Conservation (phyloP, 2,329 filamentous ascomycete species). For the Colletotrichum cereale region DNA sequence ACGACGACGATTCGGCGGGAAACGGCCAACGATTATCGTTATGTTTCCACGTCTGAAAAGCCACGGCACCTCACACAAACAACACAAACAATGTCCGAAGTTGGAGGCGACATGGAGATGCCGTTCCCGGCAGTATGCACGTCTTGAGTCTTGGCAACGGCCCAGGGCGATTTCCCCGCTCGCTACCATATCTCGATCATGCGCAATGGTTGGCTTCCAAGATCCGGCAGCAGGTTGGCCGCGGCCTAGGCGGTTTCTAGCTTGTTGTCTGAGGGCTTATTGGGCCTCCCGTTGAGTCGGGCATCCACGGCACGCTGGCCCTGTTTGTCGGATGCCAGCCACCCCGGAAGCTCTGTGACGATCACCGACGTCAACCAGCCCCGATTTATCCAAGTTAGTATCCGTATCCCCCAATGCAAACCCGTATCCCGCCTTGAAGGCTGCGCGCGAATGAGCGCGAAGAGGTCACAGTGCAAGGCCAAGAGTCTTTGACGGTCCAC, state of each 20-base stretch:
- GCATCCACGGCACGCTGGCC: conserved; percentile 30
- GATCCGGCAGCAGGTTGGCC: not conserved
- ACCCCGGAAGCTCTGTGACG: conserved; percentile 23
- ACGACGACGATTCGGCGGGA: conserved; percentile 6
- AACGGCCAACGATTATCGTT: conserved; percentile 16
- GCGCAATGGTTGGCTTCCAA: conserved; percentile 3
- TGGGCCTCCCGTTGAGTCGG: conserved; percentile 11
- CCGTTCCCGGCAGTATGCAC: not conserved
- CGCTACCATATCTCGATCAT: conserved; percentile 15
- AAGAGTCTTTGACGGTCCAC: not conserved
- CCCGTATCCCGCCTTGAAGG: not conserved
- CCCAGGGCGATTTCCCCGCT: conserved; percentile 5
- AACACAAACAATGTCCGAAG: not conserved
- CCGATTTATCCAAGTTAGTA: conserved; percentile 18
- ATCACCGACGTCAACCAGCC: conserved; percentile 39
- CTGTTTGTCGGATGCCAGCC: conserved; percentile 11
- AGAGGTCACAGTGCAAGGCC: conserved; percentile 10
- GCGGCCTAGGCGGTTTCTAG: conserved; percentile 11
- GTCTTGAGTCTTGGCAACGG: conserved; percentile 25
- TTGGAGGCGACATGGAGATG: not conserved
- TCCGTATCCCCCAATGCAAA: not conserved
- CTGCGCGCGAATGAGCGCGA: not conserved
- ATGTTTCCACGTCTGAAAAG: not conserved
- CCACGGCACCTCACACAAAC: not conserved
- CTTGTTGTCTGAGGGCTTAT: conserved; percentile 2